Percentiles rank a stretch among this genome's conserved stretches.
Conservation (phyloP, 129 eudicot genomes). For the Ambrosia trifida region DNA sequence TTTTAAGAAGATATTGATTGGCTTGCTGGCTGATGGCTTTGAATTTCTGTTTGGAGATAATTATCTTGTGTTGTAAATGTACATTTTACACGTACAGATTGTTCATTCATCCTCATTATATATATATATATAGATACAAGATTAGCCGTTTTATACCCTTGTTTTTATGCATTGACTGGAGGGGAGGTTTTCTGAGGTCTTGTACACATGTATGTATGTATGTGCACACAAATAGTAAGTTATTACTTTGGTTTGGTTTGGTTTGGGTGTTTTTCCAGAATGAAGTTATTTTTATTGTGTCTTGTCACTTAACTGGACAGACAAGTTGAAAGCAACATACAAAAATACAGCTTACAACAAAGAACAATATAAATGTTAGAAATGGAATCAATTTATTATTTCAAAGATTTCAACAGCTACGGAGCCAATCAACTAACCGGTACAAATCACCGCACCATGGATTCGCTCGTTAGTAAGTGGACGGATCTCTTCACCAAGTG, state of each 20-base stretch:
- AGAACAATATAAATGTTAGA: no score
- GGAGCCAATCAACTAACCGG: no score
- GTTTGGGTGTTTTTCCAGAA: not conserved
- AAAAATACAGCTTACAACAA: no score
- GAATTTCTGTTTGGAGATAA: not conserved
- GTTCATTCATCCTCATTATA: not conserved
- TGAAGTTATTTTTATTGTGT: not conserved
- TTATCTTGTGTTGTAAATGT: constrained; percentile 16
- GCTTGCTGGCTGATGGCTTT: not conserved
- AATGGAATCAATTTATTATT: no score
- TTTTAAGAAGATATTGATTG: not conserved
- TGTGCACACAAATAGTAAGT: no score
- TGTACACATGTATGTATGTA: no score
- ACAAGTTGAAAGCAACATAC: no score
- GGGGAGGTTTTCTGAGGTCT: not conserved
- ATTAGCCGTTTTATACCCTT: not conserved
- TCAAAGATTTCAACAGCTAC: no score
- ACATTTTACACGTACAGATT: constrained; percentile 13
- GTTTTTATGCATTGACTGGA: not conserved
- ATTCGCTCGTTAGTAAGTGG: no score
- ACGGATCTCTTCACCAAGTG: no score
- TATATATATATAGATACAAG: constrained; percentile 1
- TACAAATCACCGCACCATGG: no score
- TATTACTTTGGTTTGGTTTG: not conserved
- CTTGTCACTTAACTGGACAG: no score